A percentile compares a stretch with the other conserved stretches of the same genome.
phyloP scores from a whole-genome alignment of 1,284 basidiomycete genomes.

The Cutaneotrichosporon cutaneum region DNA sequence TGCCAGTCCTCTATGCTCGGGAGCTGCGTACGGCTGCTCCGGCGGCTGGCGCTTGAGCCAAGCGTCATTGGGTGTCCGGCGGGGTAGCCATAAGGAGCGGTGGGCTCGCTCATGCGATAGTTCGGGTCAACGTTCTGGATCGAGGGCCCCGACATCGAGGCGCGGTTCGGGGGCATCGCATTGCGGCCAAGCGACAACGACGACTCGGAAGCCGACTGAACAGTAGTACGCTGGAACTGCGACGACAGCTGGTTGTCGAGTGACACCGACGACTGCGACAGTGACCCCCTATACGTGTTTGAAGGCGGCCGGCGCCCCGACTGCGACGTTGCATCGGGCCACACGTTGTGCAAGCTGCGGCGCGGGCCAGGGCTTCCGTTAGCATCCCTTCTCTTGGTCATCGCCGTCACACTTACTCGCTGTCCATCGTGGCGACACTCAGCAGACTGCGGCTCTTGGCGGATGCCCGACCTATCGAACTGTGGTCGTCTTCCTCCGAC shows the following conservation, averaged over 20 bases:
- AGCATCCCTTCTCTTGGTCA: conserved; percentile 43
- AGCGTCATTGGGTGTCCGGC: conserved; percentile 33
- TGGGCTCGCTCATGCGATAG: conserved; percentile 37
- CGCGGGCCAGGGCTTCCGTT: conserved; percentile 62
- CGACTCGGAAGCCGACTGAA: conserved; percentile 50
- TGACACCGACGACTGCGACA: conserved; percentile 74
- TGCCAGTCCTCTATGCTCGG: conserved; percentile 56
- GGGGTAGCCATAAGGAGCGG: conserved; percentile 46
- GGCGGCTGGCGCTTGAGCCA: conserved; percentile 33
- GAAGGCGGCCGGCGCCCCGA: conserved; percentile 25
- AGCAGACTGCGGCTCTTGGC: conserved; percentile 52
- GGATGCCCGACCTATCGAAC: conserved; percentile 76
- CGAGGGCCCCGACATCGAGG: not conserved
- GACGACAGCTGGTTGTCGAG: conserved; percentile 74
- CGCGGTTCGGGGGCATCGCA: conserved; percentile 7
- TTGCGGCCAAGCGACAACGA: conserved; percentile 19
- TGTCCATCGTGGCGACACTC: conserved; percentile 49
- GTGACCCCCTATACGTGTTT: conserved; percentile 58
- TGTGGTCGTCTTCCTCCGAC: conserved; percentile 84
- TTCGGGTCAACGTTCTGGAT: conserved; percentile 13
- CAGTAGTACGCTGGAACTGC: conserved; percentile 71
- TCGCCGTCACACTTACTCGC: conserved; percentile 31
- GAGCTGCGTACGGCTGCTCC: conserved; percentile 42
- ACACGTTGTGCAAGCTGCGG: conserved; percentile 52
- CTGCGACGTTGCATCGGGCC: conserved; percentile 20